Base-by-base conservation (phyloP, 2,329 filamentous ascomycete species). In the Plectosphaerella cucumerina region DNA sequence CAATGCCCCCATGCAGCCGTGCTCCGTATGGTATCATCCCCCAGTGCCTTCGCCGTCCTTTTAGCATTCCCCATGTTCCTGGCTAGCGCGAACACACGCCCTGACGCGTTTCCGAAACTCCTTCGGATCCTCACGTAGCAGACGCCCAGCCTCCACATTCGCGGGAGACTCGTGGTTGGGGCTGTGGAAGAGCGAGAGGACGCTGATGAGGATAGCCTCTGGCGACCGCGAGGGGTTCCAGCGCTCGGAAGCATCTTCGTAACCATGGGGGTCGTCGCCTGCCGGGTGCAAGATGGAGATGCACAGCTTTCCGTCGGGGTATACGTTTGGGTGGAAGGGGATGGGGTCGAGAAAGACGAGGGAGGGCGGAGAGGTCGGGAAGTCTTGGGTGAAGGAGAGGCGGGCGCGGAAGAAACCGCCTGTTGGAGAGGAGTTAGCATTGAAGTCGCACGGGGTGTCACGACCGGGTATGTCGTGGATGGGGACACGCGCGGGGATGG, bases 231-330 rank as follows among this genome's bases (percentile, higher is more conserved):
- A 93, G 23, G 94, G 94, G 53, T 82, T 89, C 94, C 94, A 99
- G 54, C 94, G 84, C 77, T 99, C 94, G 26, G 84, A 80, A 15
- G 91, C 92, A 22, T 82, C 81, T 70, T 99, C 94, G 74, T 99
- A 99, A 49, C 93, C 93, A 70, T 89, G 94, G 65, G 89, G 85
- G 65, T 99, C 94, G 64, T 97, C 92, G 72, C 90, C 92, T 5
- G 94, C 93, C 12, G 93, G 89, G 69, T 99, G 94, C 41, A 99
- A 80, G 72, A 99, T 99, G 42, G 89, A 95, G 68, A 99, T 97
- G 78, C 94, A 99, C 52, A 99, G 89, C 58, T 87, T 84, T 62
- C 94, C 94, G 64, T 82, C 84, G 8, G 82, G 75, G 73, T 97
- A 97, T 66, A 99, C 89, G 68, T 97, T 97, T 1, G 93, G 93